Evolutionary conservation across 768 basidiomycete genomes (phyloP).

Genomic region (Pleurotus pulmonarius): DNA sequence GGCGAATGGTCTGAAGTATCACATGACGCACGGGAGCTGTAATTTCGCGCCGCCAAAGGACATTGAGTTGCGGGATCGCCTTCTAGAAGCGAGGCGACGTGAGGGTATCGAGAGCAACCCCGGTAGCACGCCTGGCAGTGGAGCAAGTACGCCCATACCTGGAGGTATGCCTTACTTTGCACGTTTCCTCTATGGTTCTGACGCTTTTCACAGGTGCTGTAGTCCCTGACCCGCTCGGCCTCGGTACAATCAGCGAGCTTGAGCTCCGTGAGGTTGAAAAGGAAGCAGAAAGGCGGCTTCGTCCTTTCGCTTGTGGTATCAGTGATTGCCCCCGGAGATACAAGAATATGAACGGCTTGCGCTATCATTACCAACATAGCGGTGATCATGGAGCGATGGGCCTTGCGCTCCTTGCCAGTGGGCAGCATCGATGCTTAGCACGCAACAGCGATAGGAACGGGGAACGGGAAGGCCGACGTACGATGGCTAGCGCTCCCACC

Average conservation of each 20-base stretch:
- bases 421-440: slow-evolving; percentile 56
- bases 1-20: slow-evolving; percentile 92
- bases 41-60: slow-evolving; percentile 91
- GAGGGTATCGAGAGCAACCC: slow-evolving; percentile 26
- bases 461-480: slow-evolving; percentile 11
- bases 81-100: slow-evolving; percentile 55
- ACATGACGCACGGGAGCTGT: slow-evolving; percentile 89
- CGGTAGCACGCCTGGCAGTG: slow-evolving; percentile 13
- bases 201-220: not conserved
- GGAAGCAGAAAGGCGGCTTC: slow-evolving; percentile 77
- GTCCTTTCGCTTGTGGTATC: slow-evolving; percentile 89
- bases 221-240: slow-evolving; percentile 18
- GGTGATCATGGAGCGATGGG: slow-evolving; percentile 94
- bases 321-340: slow-evolving; percentile 85
- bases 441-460: not conserved
- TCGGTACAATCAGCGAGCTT: slow-evolving; percentile 52
- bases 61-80: slow-evolving; percentile 68
- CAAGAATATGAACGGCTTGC: slow-evolving; percentile 97
- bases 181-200: not conserved
- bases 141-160: slow-evolving; percentile 7
- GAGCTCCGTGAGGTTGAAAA: slow-evolving; percentile 72
- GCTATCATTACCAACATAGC: slow-evolving; percentile 96
- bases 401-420: slow-evolving; percentile 75
- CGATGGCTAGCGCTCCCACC: slow-evolving; percentile 7
- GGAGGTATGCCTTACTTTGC: not conserved